Conservation (phyloP, 176 grass and related monocot genomes). For the barley (Hordeum vulgare) region DNA sequence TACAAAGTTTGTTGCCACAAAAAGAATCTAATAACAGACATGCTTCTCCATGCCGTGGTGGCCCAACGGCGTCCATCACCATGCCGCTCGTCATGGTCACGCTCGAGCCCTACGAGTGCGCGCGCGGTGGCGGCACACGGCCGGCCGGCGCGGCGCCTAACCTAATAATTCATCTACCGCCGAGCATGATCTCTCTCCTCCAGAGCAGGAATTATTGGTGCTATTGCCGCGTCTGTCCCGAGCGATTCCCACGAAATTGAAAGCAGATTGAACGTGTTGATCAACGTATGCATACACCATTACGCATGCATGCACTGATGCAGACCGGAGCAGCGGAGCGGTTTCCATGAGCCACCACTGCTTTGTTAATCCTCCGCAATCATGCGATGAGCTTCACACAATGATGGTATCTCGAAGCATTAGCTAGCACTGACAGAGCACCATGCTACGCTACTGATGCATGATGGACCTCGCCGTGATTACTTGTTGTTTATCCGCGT, state of each 20-base stretch:
- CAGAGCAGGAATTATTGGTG: not conserved
- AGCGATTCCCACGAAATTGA: not conserved
- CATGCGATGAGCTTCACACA: not conserved
- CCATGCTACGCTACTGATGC: not conserved
- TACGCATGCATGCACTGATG: not conserved
- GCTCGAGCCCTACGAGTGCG: not conserved
- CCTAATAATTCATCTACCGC: slow-evolving; percentile 13
- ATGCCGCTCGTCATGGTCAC: not conserved
- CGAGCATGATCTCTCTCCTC: not conserved
- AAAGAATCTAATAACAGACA: not conserved
- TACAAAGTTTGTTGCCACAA: not conserved
- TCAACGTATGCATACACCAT: not conserved
- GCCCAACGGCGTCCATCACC: not conserved
- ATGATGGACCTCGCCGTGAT: not conserved
- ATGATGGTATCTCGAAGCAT: slow-evolving; percentile 32
- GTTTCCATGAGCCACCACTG: not conserved
- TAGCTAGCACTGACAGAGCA: not conserved
- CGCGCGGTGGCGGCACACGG: not conserved
- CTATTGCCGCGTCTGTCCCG: not conserved
- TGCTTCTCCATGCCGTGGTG: not conserved
- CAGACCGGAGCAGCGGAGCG: not conserved
- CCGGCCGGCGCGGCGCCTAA: slow-evolving; percentile 14
- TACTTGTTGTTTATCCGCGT: slow-evolving; percentile 5
- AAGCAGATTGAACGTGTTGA: not conserved
- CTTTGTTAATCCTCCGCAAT: not conserved